Evolutionary conservation across 1,139 yeast genomes (phyloP).

Genomic region (Debaryomycetaceae sp.): DNA sequence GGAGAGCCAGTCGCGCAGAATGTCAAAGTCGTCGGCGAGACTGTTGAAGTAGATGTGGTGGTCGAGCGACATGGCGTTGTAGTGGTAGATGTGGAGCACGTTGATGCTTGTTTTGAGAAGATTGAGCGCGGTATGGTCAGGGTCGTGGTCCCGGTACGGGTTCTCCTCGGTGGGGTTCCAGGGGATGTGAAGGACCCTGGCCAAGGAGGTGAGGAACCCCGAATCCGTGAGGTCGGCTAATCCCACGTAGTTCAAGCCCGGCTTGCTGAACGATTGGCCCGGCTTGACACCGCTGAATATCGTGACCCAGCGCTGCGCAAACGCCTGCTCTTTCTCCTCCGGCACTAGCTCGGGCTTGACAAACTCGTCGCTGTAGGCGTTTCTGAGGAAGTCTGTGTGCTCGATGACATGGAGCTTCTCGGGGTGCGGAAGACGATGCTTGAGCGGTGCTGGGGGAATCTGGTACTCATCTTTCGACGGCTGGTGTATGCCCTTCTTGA

Average conservation of each 20-base stretch:
- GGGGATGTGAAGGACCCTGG: slow-evolving; percentile 40
- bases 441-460: slow-evolving; percentile 1
- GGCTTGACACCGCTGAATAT: slow-evolving; percentile 37
- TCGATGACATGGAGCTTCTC: slow-evolving; percentile 23
- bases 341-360: slow-evolving; percentile 30
- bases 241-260: slow-evolving; percentile 33
- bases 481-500: slow-evolving; percentile 13
- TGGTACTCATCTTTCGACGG: slow-evolving; percentile 4
- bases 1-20: slow-evolving; percentile 39
- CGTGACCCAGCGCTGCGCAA: slow-evolving; percentile 42
- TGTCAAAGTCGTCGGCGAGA: slow-evolving; percentile 28
- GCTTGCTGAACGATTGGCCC: slow-evolving; percentile 25
- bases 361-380: slow-evolving; percentile 40
- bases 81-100: slow-evolving; percentile 40
- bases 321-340: slow-evolving; percentile 27
- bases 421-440: slow-evolving; percentile 27
- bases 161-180: slow-evolving; percentile 42
- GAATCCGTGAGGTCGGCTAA: slow-evolving; percentile 41
- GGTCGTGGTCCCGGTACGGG: slow-evolving; percentile 31
- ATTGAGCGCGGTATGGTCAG: slow-evolving; percentile 27
- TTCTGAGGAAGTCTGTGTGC: slow-evolving; percentile 40
- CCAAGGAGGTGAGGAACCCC: slow-evolving; percentile 41
- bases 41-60: slow-evolving; percentile 45
- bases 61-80: slow-evolving; percentile 47
- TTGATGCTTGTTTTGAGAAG: slow-evolving; percentile 35